Evolutionary conservation across 75 land plant genomes (phyloP).

Genomic region (Pinus albicaulis): DNA sequence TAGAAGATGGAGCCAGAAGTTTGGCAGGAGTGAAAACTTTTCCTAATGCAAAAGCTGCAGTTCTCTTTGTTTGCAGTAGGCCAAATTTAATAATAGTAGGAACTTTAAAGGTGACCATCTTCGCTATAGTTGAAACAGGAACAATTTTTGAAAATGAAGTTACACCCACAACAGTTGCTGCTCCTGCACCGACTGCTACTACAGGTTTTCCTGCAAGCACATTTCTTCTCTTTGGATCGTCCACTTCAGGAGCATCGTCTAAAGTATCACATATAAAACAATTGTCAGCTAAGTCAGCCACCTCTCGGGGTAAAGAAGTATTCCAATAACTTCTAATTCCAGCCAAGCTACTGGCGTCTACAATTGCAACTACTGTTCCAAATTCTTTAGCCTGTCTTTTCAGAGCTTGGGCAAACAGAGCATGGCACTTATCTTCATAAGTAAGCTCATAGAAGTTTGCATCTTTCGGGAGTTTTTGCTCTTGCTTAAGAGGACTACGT

Average conservation of each 20-base stretch:
- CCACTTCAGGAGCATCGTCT: slow-evolving; percentile 18
- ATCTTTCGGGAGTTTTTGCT: background rate
- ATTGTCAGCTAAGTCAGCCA: slow-evolving; percentile 36
- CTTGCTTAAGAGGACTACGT: slow-evolving; percentile 20
- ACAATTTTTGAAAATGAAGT: slow-evolving; percentile 63
- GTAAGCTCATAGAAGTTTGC: slow-evolving; percentile 59
- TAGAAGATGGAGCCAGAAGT: slow-evolving; percentile 28
- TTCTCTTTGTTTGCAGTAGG: slow-evolving; percentile 54
- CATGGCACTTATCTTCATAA: slow-evolving; percentile 66
- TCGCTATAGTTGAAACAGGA: slow-evolving; percentile 54
- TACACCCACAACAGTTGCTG: slow-evolving; percentile 70
- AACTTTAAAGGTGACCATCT: slow-evolving; percentile 50
- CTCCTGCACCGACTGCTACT: slow-evolving; percentile 87
- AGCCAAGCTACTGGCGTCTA: slow-evolving; percentile 63
- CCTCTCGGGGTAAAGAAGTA: slow-evolving; percentile 45
- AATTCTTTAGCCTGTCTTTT: slow-evolving; percentile 49
- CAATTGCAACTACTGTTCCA: slow-evolving; percentile 63
- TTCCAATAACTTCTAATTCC: slow-evolving; percentile 81
- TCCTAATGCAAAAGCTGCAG: slow-evolving; percentile 36
- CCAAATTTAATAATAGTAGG: slow-evolving; percentile 53
- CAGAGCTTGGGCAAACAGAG: slow-evolving; percentile 63
- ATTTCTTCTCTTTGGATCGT: background rate
- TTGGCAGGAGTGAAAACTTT: slow-evolving; percentile 58
- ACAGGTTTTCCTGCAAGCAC: slow-evolving; percentile 42
- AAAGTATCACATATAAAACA: slow-evolving; percentile 26